A percentile compares a stretch with the other conserved stretches of the same genome.
These are phyloP conservation scores for Syzygium grande DNA, from an alignment of 345 rosid species.

Conservation along the genomic window DNA sequence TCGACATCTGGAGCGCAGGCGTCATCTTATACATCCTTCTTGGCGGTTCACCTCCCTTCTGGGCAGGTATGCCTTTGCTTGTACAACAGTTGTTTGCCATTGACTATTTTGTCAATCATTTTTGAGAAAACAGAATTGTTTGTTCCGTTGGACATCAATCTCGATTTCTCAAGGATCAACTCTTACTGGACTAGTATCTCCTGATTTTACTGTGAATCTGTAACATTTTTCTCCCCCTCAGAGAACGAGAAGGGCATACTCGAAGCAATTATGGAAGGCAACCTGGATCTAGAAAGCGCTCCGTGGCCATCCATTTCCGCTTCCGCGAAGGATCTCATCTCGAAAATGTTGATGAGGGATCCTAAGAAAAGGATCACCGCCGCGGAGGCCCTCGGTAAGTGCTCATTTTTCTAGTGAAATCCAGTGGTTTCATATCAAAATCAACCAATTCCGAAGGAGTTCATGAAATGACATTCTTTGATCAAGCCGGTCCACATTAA, in stretches of 20 bases:
- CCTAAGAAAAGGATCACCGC: constrained; percentile 71
- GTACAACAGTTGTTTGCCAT: neutral
- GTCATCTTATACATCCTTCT: constrained; percentile 88
- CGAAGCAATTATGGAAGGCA: constrained; percentile 34
- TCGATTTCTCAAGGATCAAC: neutral
- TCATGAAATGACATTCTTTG: neutral
- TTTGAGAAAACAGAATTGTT: neutral
- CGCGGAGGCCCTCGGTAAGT: constrained; percentile 69
- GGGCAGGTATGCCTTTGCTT: constrained; percentile 53
- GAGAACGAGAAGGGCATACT: constrained; percentile 71
- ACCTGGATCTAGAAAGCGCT: constrained; percentile 49
- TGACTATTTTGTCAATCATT: neutral
- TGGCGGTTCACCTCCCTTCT: constrained; percentile 89
- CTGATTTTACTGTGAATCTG: neutral
- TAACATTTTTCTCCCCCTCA: constrained; percentile 6
- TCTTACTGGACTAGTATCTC: neutral
- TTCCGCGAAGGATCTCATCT: constrained; percentile 70
- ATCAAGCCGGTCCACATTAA: neutral
- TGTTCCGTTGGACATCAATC: neutral
- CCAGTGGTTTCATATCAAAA: neutral
- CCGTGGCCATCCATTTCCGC: constrained; percentile 82
- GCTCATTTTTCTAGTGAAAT: neutral
- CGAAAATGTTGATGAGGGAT: constrained; percentile 58
- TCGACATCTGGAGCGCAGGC: constrained; percentile 94
- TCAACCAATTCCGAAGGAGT: neutral